Conservation (phyloP, 805 yeast species). For the Scheffersomyces ergatensis region DNA sequence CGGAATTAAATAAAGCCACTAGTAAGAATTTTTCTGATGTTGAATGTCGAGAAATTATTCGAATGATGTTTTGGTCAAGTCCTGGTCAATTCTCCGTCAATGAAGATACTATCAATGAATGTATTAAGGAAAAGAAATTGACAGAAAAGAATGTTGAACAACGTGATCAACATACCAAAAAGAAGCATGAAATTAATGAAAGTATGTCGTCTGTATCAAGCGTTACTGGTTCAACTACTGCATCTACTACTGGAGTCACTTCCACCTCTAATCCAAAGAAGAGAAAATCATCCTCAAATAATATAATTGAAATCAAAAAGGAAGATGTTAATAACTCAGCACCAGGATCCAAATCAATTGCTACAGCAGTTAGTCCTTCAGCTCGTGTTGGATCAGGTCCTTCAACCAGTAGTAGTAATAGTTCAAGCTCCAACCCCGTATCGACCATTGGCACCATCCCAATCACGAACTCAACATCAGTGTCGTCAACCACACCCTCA, state of each 20-base stretch:
- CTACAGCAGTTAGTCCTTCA: not conserved
- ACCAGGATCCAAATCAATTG: not conserved
- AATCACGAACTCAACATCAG: too few species aligned
- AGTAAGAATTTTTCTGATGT: conserved; percentile 50
- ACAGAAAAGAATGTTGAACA: conserved; percentile 30
- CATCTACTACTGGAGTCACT: not conserved
- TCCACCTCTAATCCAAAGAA: not conserved
- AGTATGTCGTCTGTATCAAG: conserved; percentile 2
- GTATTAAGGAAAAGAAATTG: conserved; percentile 32
- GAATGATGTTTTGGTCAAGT: conserved; percentile 50
- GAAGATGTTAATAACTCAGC: not conserved
- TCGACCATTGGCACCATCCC: too few species aligned
- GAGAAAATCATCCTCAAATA: not conserved
- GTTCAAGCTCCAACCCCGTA: too few species aligned
- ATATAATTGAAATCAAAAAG: not conserved
- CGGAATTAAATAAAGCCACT: conserved; percentile 55
- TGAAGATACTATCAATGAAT: conserved; percentile 42
- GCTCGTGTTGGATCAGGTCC: too few species aligned
- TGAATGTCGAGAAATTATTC: conserved; percentile 55
- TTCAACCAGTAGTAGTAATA: too few species aligned
- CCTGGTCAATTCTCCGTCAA: conserved; percentile 59
- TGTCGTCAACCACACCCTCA: too few species aligned
- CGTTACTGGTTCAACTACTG: not conserved
- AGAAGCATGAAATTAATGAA: conserved; percentile 5
- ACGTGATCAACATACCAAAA: conserved; percentile 8